These are phyloP conservation scores for Sclerotinia glacialis DNA, from an alignment of 2,329 filamentous ascomycete species.

Conservation along the genomic window DNA sequence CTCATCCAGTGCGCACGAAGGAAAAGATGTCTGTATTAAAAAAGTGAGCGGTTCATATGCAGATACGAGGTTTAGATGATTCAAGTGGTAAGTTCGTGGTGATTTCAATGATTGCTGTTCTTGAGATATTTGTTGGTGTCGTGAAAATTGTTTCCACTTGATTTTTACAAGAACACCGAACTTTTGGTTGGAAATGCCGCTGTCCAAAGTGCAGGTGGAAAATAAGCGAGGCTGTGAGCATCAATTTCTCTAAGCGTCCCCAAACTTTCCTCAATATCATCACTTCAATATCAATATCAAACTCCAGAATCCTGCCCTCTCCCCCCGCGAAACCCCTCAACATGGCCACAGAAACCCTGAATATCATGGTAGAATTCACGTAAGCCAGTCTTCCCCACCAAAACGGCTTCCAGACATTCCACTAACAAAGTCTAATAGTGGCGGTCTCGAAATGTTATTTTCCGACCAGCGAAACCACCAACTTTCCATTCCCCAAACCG, in stretches of 20 bases:
- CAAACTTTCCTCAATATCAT: neutral
- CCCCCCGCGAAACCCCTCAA: neutral
- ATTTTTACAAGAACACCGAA: slow-evolving; percentile 21
- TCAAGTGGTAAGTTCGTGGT: neutral
- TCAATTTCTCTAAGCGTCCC: neutral
- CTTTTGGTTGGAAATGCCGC: slow-evolving; percentile 8
- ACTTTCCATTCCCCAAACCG: slow-evolving; percentile 63
- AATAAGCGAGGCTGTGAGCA: slow-evolving; percentile 17
- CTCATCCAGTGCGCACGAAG: slow-evolving; percentile 13
- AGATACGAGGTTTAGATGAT: neutral
- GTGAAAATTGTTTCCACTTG: slow-evolving; percentile 12
- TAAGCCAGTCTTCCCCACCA: slow-evolving; percentile 25
- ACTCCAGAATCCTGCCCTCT: neutral
- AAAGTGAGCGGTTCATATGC: neutral
- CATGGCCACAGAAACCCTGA: slow-evolving; percentile 43
- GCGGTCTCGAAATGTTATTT: slow-evolving; percentile 93
- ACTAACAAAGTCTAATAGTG: slow-evolving; percentile 50
- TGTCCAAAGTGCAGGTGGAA: neutral
- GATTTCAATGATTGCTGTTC: neutral
- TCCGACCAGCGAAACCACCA: slow-evolving; percentile 72
- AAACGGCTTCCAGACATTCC: neutral
- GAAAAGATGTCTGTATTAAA: neutral
- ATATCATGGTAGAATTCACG: slow-evolving; percentile 70
- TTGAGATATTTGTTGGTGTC: slow-evolving; percentile 10
- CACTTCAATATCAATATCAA: slow-evolving; percentile 11